Conservation (phyloP, 2,329 filamentous ascomycete species). For the Ascochyta rabiei region DNA sequence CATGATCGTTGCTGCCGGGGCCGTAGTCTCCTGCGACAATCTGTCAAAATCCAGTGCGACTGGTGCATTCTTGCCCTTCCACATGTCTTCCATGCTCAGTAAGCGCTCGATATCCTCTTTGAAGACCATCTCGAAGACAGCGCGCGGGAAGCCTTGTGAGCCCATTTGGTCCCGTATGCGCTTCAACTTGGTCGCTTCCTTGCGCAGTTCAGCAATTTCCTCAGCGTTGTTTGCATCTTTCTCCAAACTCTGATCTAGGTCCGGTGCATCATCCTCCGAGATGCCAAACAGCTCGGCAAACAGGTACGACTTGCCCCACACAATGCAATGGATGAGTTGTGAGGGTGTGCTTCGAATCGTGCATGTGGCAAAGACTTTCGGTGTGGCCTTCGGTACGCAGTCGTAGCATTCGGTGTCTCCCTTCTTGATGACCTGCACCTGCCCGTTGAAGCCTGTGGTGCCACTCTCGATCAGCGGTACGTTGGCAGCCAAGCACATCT, state of each 20-base stretch:
- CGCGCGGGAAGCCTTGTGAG: conserved; percentile 73
- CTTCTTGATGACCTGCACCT: conserved; percentile 95
- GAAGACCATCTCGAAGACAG: conserved; percentile 94
- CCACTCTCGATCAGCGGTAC: conserved; percentile 94
- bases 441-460: conserved; percentile 96
- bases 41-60: conserved; percentile 72
- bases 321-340: conserved; percentile 97
- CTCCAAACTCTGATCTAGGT: conserved; percentile 80
- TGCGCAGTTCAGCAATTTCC: conserved; percentile 86
- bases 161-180: conserved; percentile 82
- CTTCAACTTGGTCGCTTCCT: conserved; percentile 83
- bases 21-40: conserved; percentile 61
- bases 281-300: conserved; percentile 92
- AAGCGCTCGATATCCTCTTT: conserved; percentile 81
- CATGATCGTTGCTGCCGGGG: conserved; percentile 60
- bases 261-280: conserved; percentile 82
- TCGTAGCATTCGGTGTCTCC: conserved; percentile 95
- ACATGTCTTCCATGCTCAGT: conserved; percentile 92
- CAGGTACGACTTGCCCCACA: conserved; percentile 97
- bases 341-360: conserved; percentile 96
- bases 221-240: conserved; percentile 81
- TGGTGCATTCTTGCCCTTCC: conserved; percentile 81
- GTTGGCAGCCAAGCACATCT: conserved; percentile 92
- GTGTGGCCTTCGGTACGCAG: conserved; percentile 85
- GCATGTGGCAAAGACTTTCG: conserved; percentile 93